Evolutionary conservation across 139 green algal species (phyloP).

Genomic region (Chlorella sorokiniana): DNA sequence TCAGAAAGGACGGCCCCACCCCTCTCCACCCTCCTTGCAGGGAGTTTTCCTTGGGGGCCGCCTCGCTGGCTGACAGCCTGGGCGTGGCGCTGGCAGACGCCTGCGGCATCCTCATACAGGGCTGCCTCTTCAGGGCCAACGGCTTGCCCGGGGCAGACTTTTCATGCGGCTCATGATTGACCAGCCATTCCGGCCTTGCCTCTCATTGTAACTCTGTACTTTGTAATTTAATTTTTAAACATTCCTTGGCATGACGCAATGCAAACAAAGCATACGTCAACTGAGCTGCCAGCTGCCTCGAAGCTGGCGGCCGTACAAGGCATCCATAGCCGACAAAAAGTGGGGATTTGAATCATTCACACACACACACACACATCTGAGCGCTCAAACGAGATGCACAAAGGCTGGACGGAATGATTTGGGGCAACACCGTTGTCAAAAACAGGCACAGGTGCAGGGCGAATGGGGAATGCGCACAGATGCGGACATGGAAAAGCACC

Average conservation of each 20-base stretch:
- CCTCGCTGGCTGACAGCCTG: conserved; percentile 61
- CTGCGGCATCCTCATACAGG: conserved; percentile 62
- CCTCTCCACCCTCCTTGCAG: neutral
- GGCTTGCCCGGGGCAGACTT: conserved; percentile 51
- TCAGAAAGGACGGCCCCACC: neutral
- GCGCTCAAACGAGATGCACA: too few species aligned
- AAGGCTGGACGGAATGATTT: too few species aligned
- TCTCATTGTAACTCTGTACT: neutral
- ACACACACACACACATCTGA: neutral
- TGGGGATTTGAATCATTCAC: neutral
- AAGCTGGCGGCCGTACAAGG: too few species aligned
- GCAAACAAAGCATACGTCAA: too few species aligned
- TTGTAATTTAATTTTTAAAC: too few species aligned
- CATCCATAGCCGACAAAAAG: too few species aligned
- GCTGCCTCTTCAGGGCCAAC: conserved; percentile 58
- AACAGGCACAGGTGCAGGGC: too few species aligned
- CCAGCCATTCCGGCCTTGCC: neutral
- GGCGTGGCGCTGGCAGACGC: conserved; percentile 64
- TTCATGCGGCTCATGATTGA: conserved; percentile 14
- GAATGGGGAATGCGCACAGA: too few species aligned
- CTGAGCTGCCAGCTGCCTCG: neutral
- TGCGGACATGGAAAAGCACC: too few species aligned
- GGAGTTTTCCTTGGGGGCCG: conserved; percentile 65
- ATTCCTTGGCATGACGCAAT: too few species aligned
- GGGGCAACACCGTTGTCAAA: too few species aligned